Evolutionary conservation across 805 yeast species (phyloP), one percentile per base, ranked within the genome.

Genomic region (Sungouiella thailandica): DNA sequence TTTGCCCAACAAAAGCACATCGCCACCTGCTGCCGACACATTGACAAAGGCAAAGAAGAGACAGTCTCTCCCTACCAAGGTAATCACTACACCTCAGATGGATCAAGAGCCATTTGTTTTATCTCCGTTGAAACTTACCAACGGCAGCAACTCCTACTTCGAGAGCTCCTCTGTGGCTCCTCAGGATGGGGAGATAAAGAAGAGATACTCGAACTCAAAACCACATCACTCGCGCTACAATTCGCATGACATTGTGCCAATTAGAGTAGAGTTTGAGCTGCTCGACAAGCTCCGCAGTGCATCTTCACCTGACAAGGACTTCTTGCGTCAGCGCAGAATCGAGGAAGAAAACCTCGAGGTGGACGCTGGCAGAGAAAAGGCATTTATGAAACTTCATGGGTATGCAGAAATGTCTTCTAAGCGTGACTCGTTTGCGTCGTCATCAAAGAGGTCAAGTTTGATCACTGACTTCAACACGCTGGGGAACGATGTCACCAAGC

Each of bases 231-330:
- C 60, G 5, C 46, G 72, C 11, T 66, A 59, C 44, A 66, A 61
- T 42, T 61, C 68, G 36, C 68, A 65, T 45, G 71, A 65, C 34
- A 52, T 65, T 19, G 44, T 67, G 13, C 70, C 70, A 2, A 63
- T 67, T 11, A 56, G 55, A 39, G 72, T 67, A 11, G 72, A 67
- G 43, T 67, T 67, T 44, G 71, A 66, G 42, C 50, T 43, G 17
- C 26, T 17, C 17, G 41, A 49, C 7, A 39, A 35, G 16, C 33
- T 44, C 19, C 40, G 63, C 31, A 48, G 58, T 24, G 40, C 54
- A 1, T 57, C 65, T 2, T 58, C 52, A 15, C 61, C 63, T 4
- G 61, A 55, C 28, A 47, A 44, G 31, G 50, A 42, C 10, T 43
- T 24, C 15, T 33, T 33, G 25, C 35, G 27, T 12, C 42, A 41